Conservation (phyloP, 2,329 filamentous ascomycete species). For the Fusarium sp. region DNA sequence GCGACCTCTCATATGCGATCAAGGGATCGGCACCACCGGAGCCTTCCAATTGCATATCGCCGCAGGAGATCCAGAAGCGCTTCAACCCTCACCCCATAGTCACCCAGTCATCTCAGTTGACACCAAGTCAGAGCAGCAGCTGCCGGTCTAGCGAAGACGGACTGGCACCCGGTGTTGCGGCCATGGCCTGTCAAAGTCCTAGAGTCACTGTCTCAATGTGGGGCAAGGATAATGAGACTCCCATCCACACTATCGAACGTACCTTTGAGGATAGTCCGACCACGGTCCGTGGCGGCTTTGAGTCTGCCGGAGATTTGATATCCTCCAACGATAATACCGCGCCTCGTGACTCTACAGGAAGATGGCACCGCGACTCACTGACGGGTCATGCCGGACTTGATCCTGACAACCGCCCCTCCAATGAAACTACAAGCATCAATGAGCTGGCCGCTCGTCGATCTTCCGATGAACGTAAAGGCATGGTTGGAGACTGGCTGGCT, state of each 20-base stretch:
- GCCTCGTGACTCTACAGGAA: slow-evolving; percentile 59
- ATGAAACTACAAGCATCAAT: slow-evolving; percentile 66
- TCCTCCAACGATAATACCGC: slow-evolving; percentile 47
- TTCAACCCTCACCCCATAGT: slow-evolving; percentile 54
- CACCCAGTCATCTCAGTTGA: slow-evolving; percentile 58
- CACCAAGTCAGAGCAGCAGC: slow-evolving; percentile 66
- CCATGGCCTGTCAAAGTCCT: slow-evolving; percentile 67
- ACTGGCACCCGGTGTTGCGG: slow-evolving; percentile 55
- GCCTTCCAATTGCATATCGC: slow-evolving; percentile 58
- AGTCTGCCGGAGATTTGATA: slow-evolving; percentile 60
- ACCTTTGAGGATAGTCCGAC: slow-evolving; percentile 57
- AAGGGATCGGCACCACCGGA: slow-evolving; percentile 42
- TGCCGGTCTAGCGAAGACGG: slow-evolving; percentile 68
- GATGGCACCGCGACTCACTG: slow-evolving; percentile 58
- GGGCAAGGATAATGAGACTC: slow-evolving; percentile 60
- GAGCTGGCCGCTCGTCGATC: slow-evolving; percentile 61
- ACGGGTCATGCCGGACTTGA: slow-evolving; percentile 64
- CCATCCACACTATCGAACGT: slow-evolving; percentile 59
- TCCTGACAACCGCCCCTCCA: slow-evolving; percentile 61
- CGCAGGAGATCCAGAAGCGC: slow-evolving; percentile 60
- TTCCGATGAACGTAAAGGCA: slow-evolving; percentile 63
- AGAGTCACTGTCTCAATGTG: slow-evolving; percentile 71
- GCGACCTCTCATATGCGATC: slow-evolving; percentile 51
- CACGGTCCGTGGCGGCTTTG: slow-evolving; percentile 55
- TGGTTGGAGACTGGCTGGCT: slow-evolving; percentile 68